phyloP scores from a whole-genome alignment of 2,329 filamentous ascomycete species.

The Ceratocystis lukuohia region DNA sequence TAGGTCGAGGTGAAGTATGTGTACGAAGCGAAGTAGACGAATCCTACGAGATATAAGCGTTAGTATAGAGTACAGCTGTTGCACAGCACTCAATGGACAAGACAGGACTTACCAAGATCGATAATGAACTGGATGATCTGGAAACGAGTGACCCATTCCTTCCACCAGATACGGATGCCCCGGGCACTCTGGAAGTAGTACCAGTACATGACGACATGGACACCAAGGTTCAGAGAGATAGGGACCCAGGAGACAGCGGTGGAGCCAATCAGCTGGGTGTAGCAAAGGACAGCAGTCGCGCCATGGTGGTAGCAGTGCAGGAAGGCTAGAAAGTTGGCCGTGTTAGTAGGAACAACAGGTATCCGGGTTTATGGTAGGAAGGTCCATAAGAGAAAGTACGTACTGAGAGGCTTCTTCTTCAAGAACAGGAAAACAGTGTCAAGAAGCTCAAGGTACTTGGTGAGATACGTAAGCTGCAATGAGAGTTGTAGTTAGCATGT shows the following conservation, averaged over 20 bases:
- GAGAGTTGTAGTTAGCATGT: constrained; percentile 14
- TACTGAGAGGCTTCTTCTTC: constrained; percentile 92
- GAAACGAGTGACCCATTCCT: constrained; percentile 97
- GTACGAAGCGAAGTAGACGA: constrained; percentile 98
- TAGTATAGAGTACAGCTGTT: background rate
- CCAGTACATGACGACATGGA: constrained; percentile 99
- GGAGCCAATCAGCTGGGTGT: constrained; percentile 85
- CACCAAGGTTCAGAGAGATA: constrained; percentile 81
- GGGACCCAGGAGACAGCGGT: constrained; percentile 92
- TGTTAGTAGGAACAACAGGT: background rate
- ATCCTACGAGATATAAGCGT: constrained; percentile 41
- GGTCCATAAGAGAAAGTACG: constrained; percentile 25
- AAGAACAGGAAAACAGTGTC: constrained; percentile 95
- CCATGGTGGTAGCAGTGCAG: constrained; percentile 98
- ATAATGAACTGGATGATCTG: constrained; percentile 97
- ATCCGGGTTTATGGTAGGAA: background rate
- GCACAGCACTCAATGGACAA: constrained; percentile 10
- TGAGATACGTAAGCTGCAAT: constrained; percentile 82
- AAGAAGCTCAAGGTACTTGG: constrained; percentile 90
- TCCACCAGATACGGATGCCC: constrained; percentile 96
- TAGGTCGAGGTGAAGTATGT: constrained; percentile 93
- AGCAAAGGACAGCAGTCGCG: constrained; percentile 91
- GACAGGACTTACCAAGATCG: constrained; percentile 61
- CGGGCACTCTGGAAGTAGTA: constrained; percentile 99
- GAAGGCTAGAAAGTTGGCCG: constrained; percentile 43